Percentiles rank a stretch among this genome's conserved stretches.
These are phyloP conservation scores for Clathrospora elynae DNA, from an alignment of 2,329 filamentous ascomycete species.

Conservation along the genomic window DNA sequence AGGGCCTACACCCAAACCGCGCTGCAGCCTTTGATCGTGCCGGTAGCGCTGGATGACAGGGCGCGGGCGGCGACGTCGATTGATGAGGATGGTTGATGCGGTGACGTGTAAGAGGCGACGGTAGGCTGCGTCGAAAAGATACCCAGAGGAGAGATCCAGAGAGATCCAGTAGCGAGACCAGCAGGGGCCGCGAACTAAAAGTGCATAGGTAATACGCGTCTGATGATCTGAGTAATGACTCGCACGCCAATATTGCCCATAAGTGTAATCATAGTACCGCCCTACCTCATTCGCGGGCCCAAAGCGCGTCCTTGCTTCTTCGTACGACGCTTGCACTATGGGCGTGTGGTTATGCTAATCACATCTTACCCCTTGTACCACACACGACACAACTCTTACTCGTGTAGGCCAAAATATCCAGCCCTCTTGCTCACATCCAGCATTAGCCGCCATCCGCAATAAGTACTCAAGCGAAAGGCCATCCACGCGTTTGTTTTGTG, in stretches of 20 bases:
- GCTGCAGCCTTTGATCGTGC: conserved; percentile 3
- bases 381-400: conserved; percentile 19
- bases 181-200: conserved; percentile 25
- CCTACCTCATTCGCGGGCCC: conserved; percentile 30
- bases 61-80: conserved; percentile 1
- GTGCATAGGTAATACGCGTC: conserved; percentile 31
- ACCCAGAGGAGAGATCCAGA: conserved; percentile 18
- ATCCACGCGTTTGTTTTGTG: no score
- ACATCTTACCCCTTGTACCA: conserved; percentile 9
- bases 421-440: conserved; percentile 13
- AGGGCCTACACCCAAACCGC: conserved; percentile 5
- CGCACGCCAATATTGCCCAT: conserved; percentile 32
- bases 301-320: conserved; percentile 32
- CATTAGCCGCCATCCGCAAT: conserved; percentile 24
- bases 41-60: not conserved
- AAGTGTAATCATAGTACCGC: conserved; percentile 36
- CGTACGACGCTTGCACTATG: conserved; percentile 31
- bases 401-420: conserved; percentile 32
- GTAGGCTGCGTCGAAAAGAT: conserved; percentile 24
- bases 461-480: conserved; percentile 23
- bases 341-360: conserved; percentile 29
- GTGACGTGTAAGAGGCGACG: conserved; percentile 25
- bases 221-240: conserved; percentile 29
- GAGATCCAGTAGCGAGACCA: conserved; percentile 22
- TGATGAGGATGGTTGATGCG: conserved; percentile 17